phyloP scores from a whole-genome alignment of 2,329 filamentous ascomycete genomes.

The Drechmeria coniospora region DNA sequence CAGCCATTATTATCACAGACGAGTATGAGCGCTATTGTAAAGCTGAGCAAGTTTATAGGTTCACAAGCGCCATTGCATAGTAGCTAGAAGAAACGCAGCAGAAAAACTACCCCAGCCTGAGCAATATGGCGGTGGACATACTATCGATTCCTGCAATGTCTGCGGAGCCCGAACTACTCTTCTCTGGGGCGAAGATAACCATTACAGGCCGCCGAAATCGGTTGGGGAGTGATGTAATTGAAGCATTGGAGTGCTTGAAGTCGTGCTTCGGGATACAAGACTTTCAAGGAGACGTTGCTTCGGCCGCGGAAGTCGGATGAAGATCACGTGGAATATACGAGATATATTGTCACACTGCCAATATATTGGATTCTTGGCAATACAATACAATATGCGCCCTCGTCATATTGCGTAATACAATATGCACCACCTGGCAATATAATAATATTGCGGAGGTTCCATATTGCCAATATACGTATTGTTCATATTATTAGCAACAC shows the following conservation, averaged over 20 bases:
- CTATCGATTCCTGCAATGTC: conserved; percentile 3
- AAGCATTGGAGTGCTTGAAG: conserved; percentile 5
- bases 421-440: not conserved
- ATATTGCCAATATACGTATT: conserved; percentile 1
- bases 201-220: conserved; percentile 4
- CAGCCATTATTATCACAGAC: conserved; percentile 1
- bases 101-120: conserved; percentile 2
- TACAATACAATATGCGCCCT: conserved; percentile 2
- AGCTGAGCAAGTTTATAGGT: conserved; percentile 2
- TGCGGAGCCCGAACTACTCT: conserved; percentile 5
- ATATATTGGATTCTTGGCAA: conserved; percentile 1
- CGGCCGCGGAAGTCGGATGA: not conserved
- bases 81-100: conserved; percentile 2
- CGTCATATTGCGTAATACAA: not conserved
- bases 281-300: conserved; percentile 1
- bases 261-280: conserved; percentile 2
- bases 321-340: conserved; percentile 1
- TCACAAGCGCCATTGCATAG: conserved; percentile 3
- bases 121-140: conserved; percentile 3
- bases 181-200: conserved; percentile 3
- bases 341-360: not conserved
- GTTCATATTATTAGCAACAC: conserved; percentile 1
- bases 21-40: conserved; percentile 4
- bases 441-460: not conserved
- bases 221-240: conserved; percentile 4